phyloP scores from a whole-genome alignment of 2,329 filamentous ascomycete species.

The Pseudogymnoascus sp. region DNA sequence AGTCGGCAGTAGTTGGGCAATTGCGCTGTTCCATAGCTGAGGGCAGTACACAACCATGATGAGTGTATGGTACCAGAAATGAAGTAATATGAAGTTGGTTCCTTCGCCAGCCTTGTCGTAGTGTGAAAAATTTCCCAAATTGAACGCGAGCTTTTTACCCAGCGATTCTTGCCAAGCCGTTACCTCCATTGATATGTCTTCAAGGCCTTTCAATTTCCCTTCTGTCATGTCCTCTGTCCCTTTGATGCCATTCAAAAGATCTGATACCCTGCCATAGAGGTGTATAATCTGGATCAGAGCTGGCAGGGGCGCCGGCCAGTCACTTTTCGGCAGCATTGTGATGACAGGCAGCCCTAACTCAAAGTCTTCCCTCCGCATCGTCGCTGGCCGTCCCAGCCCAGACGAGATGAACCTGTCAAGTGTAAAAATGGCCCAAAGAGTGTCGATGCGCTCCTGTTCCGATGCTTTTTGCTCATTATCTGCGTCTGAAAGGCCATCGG shows the following conservation, averaged over 20 bases:
- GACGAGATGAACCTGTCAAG: conserved; percentile 82
- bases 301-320: conserved; percentile 72
- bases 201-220: conserved; percentile 63
- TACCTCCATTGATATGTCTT: conserved; percentile 71
- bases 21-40: conserved; percentile 62
- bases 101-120: conserved; percentile 75
- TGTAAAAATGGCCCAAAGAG: conserved; percentile 85
- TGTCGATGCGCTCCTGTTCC: conserved; percentile 62
- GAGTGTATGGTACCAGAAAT: conserved; percentile 82
- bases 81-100: conserved; percentile 77
- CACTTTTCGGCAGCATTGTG: conserved; percentile 44
- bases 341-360: conserved; percentile 62
- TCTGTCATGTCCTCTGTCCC: conserved; percentile 64
- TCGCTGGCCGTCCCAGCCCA: conserved; percentile 76
- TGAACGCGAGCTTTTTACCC: conserved; percentile 70
- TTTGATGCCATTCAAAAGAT: conserved; percentile 74
- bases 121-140: conserved; percentile 75
- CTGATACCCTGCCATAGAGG: conserved; percentile 75
- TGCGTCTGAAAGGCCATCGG: conserved; percentile 9
- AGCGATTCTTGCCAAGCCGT: conserved; percentile 65
- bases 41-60: conserved; percentile 82
- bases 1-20: conserved; percentile 67
- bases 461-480: conserved; percentile 14
- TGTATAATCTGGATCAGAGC: conserved; percentile 77
- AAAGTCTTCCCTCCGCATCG: conserved; percentile 75